Evolutionary conservation across 2,329 filamentous ascomycete genomes (phyloP), one percentile per base, ranked within the genome.

Genomic region (Colletotrichum musae): DNA sequence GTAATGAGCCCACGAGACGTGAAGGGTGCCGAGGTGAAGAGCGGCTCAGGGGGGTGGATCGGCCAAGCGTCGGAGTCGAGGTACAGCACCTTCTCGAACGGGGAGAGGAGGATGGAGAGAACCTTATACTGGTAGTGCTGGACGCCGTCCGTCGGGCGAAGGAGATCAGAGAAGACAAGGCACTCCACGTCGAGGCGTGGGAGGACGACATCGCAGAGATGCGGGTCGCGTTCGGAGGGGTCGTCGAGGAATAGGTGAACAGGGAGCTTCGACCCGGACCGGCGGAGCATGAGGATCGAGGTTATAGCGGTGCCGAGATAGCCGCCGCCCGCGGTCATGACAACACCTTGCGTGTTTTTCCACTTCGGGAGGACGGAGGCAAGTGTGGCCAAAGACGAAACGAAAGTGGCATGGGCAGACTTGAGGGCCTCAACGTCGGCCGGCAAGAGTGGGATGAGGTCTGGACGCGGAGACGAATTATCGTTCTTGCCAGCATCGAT

Each of bases 21-120:
- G 75, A 86, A 90, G 0, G 86, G 86, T 45, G 87, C 83, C 2
- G 80, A 78, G n/a, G 82, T 77, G 71, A 90, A 86, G 15, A 90
- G 76, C 4, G 76, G 69, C 13, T 80, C 77, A 0, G 79, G 78
- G 58, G 76, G 77, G 64, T 72, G 70, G 39, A 80, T 67, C 5
- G 87, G 86, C 73, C 89, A 88, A 70, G 82, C 83, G 73, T 89
- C 87, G 64, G 86, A 85, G 73, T 90, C 88, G 73, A 90, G 83
- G 76, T 88, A 89, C 18, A 90, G 80, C 12, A 88, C 82, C 61
- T 89, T 82, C 73, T 89, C 85, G 71, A 89, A 90, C 4, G 86
- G 85, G 1, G 88, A 89, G 70, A 89, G 86, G 3, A 90, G 78
- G 18, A 90, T 83, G 4, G 87, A 81, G 71, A 89, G 85, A 45